Evolutionary conservation across 345 rosid genomes (phyloP), one percentile per base, ranked within the genome.

Genomic region (Pistacia integerrima): DNA sequence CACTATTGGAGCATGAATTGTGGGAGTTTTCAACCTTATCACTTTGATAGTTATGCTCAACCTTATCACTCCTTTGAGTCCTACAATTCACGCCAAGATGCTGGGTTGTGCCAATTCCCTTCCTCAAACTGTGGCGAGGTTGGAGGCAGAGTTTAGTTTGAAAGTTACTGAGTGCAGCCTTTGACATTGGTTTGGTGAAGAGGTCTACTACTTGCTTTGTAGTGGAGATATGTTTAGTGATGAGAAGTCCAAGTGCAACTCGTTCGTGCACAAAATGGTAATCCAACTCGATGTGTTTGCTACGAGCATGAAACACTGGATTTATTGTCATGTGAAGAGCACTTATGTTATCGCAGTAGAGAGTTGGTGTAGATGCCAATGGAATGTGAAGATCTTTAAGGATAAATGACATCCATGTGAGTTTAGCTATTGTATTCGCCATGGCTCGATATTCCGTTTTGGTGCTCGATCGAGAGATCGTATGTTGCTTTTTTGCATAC

Each of bases 211-310:
- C 52, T 17, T 66, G 54, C 1, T 13, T 8, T 5, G 1, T 14
- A 38, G 70, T 13, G 54, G 3, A 38, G 51, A 66, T n/a, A 66
- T 66, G 70, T 66, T 38, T 17, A 2, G 70, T 66, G 73, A 22
- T 17, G 17, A 69, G 73, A 2, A 49, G 59, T 25, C 59, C 35
- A 52, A n/a, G 73, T 1, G 74, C 61, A 9, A 70, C 74, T 52
- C 60, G 17, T 22, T 70, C 44, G 8, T 48, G 61, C 13, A 72
- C 75, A 72, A 57, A 72, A 46, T 72, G 75, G 11, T 55, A 72
- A 59, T 72, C 75, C 18, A 69, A 9, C 35, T 69, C 73, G 14
- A 56, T 56, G 4, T 56, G 60, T 56, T 13, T 56, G 13, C 60
- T 56, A 3, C 20, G 60, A 13, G 59, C 73, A 69, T 69, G 73